These are phyloP conservation scores for Phytophthora sp. DNA, from an alignment of 352 stramenopile species.

Conservation along the genomic window DNA sequence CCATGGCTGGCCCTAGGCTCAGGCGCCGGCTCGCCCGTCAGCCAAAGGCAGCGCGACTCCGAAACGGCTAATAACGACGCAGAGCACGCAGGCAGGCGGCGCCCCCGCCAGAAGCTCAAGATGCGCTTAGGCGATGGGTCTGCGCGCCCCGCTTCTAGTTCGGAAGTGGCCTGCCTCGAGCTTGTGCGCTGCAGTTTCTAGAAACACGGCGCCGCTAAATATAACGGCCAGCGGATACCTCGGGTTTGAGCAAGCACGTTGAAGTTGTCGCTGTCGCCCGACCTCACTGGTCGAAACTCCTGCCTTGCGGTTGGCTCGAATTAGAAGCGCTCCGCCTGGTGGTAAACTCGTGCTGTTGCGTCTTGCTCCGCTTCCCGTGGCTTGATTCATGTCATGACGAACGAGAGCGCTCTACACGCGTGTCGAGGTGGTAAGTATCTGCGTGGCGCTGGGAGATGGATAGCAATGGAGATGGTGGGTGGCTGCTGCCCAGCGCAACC, in stretches of 20 bases:
- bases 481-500: too few species aligned
- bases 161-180: constrained; percentile 25
- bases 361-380: neutral
- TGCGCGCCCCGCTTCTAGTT: constrained; percentile 31
- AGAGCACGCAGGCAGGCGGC: constrained; percentile 10
- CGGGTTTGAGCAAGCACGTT: constrained; percentile 20
- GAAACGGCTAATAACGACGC: constrained; percentile 26
- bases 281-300: constrained; percentile 17
- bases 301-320: neutral
- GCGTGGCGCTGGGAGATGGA: too few species aligned
- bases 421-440: too few species aligned
- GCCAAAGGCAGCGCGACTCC: constrained; percentile 13
- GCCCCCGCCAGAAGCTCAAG: constrained; percentile 9
- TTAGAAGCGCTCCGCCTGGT: neutral
- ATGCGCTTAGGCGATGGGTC: constrained; percentile 6
- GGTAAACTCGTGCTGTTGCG: constrained; percentile 1
- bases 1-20: constrained; percentile 28
- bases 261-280: constrained; percentile 7
- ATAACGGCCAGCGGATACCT: neutral
- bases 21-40: constrained; percentile 19
- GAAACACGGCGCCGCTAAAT: constrained; percentile 24
- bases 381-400: neutral
- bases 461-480: too few species aligned
- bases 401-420: neutral
- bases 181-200: constrained; percentile 17